Conservation (phyloP, 257 asterid species). For the Lavandula angustifolia region DNA sequence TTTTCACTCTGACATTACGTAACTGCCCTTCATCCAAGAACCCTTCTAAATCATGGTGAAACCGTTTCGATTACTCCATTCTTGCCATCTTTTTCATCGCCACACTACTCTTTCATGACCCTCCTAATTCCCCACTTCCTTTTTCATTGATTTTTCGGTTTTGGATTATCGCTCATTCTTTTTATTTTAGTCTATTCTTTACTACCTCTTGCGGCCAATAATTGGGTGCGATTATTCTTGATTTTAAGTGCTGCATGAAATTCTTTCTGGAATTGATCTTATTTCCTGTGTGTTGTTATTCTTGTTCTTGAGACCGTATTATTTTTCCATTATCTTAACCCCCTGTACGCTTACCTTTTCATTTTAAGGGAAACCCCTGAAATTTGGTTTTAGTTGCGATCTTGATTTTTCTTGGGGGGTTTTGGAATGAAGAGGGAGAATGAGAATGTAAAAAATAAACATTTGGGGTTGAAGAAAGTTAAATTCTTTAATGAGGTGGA, state of each 20-base stretch:
- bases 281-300: no score
- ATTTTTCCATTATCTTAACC: not conserved
- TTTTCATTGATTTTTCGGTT: slow-evolving; percentile 3
- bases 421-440: slow-evolving; percentile 51
- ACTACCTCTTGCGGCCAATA: no score
- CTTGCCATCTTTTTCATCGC: slow-evolving; percentile 29
- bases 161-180: slow-evolving; percentile 11
- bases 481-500: slow-evolving; percentile 35
- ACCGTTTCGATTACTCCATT: slow-evolving; percentile 34
- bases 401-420: slow-evolving; percentile 20
- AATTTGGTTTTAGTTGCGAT: slow-evolving; percentile 15
- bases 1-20: slow-evolving; percentile 37
- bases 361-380: slow-evolving; percentile 18
- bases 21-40: slow-evolving; percentile 39
- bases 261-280: slow-evolving; percentile 15
- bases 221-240: no score
- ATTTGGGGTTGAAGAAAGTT: slow-evolving; percentile 43
- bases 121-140: slow-evolving; percentile 26
- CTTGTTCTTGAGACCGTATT: slow-evolving; percentile 20
- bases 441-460: slow-evolving; percentile 32
- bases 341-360: not conserved
- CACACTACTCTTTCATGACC: slow-evolving; percentile 36
- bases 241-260: slow-evolving; percentile 6
- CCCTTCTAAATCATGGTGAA: slow-evolving; percentile 30
- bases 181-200: slow-evolving; percentile 1